Conservation (phyloP, 371 early-diverging fungal genomes). For the Entomophthora muscae region DNA sequence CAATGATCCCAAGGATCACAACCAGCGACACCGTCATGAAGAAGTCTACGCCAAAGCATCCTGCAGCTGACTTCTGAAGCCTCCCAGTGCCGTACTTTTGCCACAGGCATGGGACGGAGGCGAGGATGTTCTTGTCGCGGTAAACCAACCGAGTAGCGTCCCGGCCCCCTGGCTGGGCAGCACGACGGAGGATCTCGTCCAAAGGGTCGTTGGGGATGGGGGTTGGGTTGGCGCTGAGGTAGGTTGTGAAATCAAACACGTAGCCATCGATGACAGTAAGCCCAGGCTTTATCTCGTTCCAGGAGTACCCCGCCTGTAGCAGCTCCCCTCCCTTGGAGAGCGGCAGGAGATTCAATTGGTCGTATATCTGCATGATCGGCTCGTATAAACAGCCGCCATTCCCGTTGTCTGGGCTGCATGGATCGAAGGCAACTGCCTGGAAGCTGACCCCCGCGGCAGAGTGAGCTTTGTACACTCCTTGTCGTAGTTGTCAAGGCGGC, state of each 20-base stretch:
- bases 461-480: background rate
- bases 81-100: conserved; percentile 51
- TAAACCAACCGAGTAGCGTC: conserved; percentile 53
- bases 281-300: conserved; percentile 32
- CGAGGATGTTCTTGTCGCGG: conserved; percentile 26
- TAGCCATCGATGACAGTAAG: conserved; percentile 55
- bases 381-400: conserved; percentile 10
- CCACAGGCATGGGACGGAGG: conserved; percentile 33
- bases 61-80: conserved; percentile 59
- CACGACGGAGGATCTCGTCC: conserved; percentile 34
- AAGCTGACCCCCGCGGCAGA: conserved; percentile 4
- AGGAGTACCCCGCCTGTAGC: conserved; percentile 40
- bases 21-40: conserved; percentile 46
- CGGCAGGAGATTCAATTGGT: background rate
- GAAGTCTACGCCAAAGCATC: conserved; percentile 69
- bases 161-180: conserved; percentile 12
- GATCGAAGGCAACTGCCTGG: conserved; percentile 24
- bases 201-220: conserved; percentile 26
- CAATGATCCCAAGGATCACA: conserved; percentile 44
- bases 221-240: conserved; percentile 23
- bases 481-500: conserved; percentile 8
- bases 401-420: conserved; percentile 26
- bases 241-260: conserved; percentile 50
- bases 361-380: background rate
- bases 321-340: background rate